phyloP scores from a whole-genome alignment of 306 rosid species.

The Morella rubra region DNA sequence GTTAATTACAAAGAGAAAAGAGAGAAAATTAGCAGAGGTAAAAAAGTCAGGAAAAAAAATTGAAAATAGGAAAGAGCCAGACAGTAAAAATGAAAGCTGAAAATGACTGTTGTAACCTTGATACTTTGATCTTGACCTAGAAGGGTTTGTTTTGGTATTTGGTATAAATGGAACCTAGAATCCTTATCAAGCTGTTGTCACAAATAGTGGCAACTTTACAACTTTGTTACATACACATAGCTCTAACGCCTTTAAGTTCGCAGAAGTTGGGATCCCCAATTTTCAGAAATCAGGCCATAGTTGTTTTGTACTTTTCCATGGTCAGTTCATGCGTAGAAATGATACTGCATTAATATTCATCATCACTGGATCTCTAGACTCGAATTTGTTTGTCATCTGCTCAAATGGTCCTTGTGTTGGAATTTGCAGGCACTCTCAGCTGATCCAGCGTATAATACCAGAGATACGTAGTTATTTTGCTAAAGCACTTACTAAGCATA shows the following conservation, averaged over 20 bases:
- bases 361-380: not conserved
- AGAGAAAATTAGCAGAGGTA: not conserved
- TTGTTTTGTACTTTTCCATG: conserved; percentile 7
- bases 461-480: conserved; percentile 81
- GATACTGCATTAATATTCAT: conserved; percentile 13
- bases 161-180: no score
- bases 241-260: no score
- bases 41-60: no score
- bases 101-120: no score
- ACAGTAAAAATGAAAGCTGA: no score
- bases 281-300: conserved; percentile 14
- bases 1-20: not conserved
- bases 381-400: conserved; percentile 10
- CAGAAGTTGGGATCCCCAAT: conserved; percentile 9
- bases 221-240: no score
- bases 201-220: no score
- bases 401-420: conserved; percentile 27
- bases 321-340: conserved; percentile 2
- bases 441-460: conserved; percentile 69
- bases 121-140: no score
- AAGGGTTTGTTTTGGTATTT: no score
- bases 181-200: no score
- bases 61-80: no score
- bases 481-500: conserved; percentile 74
- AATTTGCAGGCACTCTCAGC: conserved; percentile 75